Evolutionary conservation across 208 protist species (phyloP).

Genomic region (Trypanosoma caninum): DNA sequence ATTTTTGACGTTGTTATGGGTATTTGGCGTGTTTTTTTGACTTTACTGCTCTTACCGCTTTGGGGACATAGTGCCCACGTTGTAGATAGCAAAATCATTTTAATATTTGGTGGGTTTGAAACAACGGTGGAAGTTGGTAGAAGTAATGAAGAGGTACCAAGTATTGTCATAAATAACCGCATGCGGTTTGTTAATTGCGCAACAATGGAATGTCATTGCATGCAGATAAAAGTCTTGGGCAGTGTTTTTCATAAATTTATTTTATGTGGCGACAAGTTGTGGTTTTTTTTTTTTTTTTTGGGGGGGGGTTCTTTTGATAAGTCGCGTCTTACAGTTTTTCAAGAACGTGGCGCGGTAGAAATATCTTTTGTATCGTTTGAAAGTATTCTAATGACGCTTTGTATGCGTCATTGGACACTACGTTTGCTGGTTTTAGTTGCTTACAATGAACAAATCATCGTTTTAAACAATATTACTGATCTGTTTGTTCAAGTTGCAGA

Average conservation of each 20-base stretch:
- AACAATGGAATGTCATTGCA: constrained; percentile 15
- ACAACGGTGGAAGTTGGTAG: constrained; percentile 6
- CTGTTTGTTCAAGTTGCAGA: constrained; percentile 4
- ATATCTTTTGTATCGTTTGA: constrained; percentile 17
- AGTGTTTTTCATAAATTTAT: constrained; percentile 14
- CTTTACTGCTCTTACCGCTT: neutral
- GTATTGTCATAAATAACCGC: constrained; percentile 1
- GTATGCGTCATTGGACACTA: constrained; percentile 10
- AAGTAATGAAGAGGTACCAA: neutral
- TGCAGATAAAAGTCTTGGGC: neutral
- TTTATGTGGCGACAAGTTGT: constrained; percentile 9
- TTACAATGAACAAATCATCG: constrained; percentile 19
- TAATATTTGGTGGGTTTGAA: constrained; percentile 18
- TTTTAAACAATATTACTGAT: constrained; percentile 9
- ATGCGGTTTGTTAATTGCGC: constrained; percentile 12
- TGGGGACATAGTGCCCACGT: constrained; percentile 15
- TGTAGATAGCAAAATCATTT: constrained; percentile 6
- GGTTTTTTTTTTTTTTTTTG: too few relatives aligned
- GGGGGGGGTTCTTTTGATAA: constrained; percentile 13
- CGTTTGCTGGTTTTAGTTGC: neutral
- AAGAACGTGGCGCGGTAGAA: neutral
- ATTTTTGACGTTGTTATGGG: constrained; percentile 3
- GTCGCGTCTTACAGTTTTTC: neutral
- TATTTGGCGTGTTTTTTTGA: constrained; percentile 11
- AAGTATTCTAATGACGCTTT: constrained; percentile 8